Evolutionary conservation across 345 rosid species (phyloP).

Genomic region (Eucalyptus shirleyi): DNA sequence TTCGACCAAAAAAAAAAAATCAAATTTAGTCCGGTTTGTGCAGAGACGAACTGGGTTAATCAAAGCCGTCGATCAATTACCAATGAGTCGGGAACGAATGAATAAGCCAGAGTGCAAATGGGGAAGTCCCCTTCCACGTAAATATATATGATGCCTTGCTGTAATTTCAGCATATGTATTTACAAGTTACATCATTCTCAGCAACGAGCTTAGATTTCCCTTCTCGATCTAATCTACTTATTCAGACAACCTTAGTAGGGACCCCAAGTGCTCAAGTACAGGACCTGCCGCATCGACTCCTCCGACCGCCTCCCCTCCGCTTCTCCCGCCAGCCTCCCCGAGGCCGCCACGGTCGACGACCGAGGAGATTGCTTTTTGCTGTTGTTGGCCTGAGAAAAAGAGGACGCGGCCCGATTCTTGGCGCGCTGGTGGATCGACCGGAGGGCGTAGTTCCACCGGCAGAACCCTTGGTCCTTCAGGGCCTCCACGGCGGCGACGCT

Average conservation of each 20-base stretch:
- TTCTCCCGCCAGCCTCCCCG: not conserved
- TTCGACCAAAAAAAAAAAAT: not conserved
- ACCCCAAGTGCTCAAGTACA: constrained; percentile 51
- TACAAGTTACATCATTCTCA: not conserved
- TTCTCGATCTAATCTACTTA: not conserved
- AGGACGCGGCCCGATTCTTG: constrained; percentile 1
- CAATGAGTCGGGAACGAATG: not conserved
- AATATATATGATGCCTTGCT: not conserved
- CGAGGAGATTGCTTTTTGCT: constrained; percentile 2
- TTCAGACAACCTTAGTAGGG: not conserved
- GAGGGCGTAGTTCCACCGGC: constrained; percentile 24
- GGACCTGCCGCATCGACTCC: constrained; percentile 33
- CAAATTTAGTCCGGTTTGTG: not conserved
- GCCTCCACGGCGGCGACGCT: constrained; percentile 23
- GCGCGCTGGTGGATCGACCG: constrained; percentile 14
- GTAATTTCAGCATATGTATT: not conserved
- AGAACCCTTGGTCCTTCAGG: constrained; percentile 22
- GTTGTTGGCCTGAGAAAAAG: not conserved
- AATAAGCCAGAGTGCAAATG: not conserved
- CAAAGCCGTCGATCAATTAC: not conserved
- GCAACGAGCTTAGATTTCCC: not conserved
- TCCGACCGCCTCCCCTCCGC: constrained; percentile 12
- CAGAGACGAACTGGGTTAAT: not conserved
- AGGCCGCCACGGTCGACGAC: not conserved
- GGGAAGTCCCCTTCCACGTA: not conserved